Base-by-base conservation (phyloP, 2,329 filamentous ascomycete species). In the Penicillium sp. region DNA sequence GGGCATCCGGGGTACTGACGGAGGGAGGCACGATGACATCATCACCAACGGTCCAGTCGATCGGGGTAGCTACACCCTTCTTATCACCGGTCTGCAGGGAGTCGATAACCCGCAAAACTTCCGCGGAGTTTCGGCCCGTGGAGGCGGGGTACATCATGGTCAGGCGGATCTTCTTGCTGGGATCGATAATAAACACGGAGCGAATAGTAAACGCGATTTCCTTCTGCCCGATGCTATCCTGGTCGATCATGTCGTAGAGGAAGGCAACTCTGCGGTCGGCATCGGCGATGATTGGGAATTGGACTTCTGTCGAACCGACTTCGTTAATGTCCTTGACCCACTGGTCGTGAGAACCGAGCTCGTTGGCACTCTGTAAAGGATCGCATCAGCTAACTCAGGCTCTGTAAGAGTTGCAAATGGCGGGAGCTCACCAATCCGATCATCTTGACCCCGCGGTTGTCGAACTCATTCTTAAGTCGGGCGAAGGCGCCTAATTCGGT, bases 151-250 rank as follows among this genome's bases (percentile, higher is more conserved):
- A 97, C 73, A 90, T 88, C 81, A 96, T 90, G 74, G 92, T 95
- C 74, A 92, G 85, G 68, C 92, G 88, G 78, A 96, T 94, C 76
- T 89, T 93, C 87, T 96, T 96, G 78, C 85, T 87, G 63, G 92
- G 92, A 80, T 97, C 92, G 74, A 97, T 95, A 79, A 96, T 83
- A 82, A 95, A 97, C 73, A 97, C 92, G 66, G 89, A 91, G 70
- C 92, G 90, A 79, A 97, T 96, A 68, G 92, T 96, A 78, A 96
- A 94, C 58, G 92, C 91, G 67, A 93, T 89, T 66, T 67, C 88
- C 83, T 91, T 90, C 70, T 83, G 76, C 75, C 91, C 89, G 57
- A 92, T 87, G 78, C 92, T 92, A 80, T 87, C 90, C 69, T 86
- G 84, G 75, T 92, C 89, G 72, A 92, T 82, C 89, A 92, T 92